phyloP scores from a whole-genome alignment of 805 yeast species.

The Clavispora vitiphila region DNA sequence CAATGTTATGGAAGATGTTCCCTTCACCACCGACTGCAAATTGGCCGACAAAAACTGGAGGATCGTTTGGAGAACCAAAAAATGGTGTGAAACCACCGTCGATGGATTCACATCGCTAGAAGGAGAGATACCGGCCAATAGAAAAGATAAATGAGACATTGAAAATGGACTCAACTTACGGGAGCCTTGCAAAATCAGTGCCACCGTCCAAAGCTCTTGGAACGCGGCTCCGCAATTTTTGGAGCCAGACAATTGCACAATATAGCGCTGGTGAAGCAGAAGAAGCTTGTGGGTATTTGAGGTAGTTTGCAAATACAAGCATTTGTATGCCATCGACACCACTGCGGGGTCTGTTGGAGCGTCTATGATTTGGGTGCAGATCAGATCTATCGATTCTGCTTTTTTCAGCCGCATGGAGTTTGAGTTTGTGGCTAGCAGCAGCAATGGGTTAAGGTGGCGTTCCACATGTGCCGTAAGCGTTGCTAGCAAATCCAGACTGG shows the following conservation, averaged over 20 bases:
- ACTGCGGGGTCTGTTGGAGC: constrained; percentile 1
- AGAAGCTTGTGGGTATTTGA: background rate
- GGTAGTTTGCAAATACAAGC: constrained; percentile 4
- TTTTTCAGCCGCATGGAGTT: constrained; percentile 2
- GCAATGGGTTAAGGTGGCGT: background rate
- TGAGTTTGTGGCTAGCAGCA: background rate
- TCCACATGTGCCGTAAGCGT: background rate
- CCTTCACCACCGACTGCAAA: constrained; percentile 4
- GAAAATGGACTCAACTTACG: constrained; percentile 1
- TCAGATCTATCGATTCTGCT: background rate
- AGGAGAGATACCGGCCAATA: constrained; percentile 5
- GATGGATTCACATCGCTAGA: constrained; percentile 1
- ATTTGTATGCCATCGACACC: constrained; percentile 11
- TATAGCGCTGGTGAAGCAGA: constrained; percentile 8
- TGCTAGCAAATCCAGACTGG: background rate
- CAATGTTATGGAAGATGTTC: background rate
- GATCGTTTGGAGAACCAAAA: constrained; percentile 13
- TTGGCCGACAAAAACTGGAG: constrained; percentile 11
- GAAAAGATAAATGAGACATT: background rate
- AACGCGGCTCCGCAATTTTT: constrained; percentile 6
- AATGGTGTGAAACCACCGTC: constrained; percentile 9
- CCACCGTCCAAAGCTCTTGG: constrained; percentile 10
- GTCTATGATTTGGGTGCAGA: constrained; percentile 1
- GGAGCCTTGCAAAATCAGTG: constrained; percentile 5
- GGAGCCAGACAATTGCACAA: constrained; percentile 8